Percentiles rank a stretch among this genome's conserved stretches.
These are phyloP conservation scores for Wallacemonas sp. DNA, from an alignment of 208 protist genomes.

Conservation along the genomic window DNA sequence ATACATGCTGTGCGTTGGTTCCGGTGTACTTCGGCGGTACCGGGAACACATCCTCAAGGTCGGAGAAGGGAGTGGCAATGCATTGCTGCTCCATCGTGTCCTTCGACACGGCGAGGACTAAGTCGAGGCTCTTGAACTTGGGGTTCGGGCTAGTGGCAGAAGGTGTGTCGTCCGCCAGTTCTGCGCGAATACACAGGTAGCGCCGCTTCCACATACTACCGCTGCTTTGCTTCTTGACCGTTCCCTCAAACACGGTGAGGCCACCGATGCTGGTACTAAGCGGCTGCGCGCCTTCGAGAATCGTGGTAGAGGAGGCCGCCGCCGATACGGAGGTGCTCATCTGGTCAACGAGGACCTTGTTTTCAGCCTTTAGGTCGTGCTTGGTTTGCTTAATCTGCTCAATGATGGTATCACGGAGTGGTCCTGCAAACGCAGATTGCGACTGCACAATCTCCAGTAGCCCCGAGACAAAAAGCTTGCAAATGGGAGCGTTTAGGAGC, in stretches of 20 bases:
- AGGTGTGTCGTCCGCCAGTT: slow-evolving; percentile 43
- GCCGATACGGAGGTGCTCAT: slow-evolving; percentile 35
- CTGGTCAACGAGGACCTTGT: slow-evolving; percentile 29
- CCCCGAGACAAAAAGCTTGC: slow-evolving; percentile 74
- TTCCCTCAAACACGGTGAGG: slow-evolving; percentile 60
- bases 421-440: slow-evolving; percentile 55
- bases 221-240: slow-evolving; percentile 70
- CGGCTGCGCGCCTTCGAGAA: slow-evolving; percentile 65
- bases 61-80: slow-evolving; percentile 71
- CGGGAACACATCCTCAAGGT: slow-evolving; percentile 75
- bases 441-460: slow-evolving; percentile 77
- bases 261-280: slow-evolving; percentile 46
- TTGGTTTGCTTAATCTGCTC: slow-evolving; percentile 65
- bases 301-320: slow-evolving; percentile 38
- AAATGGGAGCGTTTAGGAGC: slow-evolving; percentile 66
- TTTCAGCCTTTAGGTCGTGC: slow-evolving; percentile 42
- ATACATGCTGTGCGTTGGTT: slow-evolving; percentile 57
- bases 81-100: slow-evolving; percentile 80
- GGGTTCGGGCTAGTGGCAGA: slow-evolving; percentile 28
- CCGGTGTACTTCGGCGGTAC: slow-evolving; percentile 77
- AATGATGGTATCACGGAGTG: slow-evolving; percentile 51
- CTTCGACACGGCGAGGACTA: slow-evolving; percentile 71
- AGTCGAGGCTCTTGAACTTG: slow-evolving; percentile 64
- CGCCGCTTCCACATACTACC: slow-evolving; percentile 72
- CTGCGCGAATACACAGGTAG: slow-evolving; percentile 77